phyloP scores from a whole-genome alignment of 2,329 filamentous ascomycete species.

The Nothophoma quercina region DNA sequence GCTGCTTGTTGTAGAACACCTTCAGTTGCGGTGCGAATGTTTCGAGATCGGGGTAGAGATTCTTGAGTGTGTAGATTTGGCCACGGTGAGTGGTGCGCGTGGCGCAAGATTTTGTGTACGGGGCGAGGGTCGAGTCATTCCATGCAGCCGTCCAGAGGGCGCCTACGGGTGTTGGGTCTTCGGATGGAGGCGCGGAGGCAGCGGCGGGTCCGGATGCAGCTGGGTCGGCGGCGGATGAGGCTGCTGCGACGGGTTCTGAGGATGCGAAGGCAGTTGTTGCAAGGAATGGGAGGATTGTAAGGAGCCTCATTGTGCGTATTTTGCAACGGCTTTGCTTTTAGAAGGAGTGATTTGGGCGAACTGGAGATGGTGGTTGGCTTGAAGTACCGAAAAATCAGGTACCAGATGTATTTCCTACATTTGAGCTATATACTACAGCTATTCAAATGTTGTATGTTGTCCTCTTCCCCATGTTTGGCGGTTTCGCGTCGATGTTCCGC shows the following conservation, averaged over 20 bases:
- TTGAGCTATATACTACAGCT: no score
- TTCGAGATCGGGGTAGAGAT: slow-evolving; percentile 45
- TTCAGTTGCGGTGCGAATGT: slow-evolving; percentile 44
- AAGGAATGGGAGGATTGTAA: slow-evolving; percentile 33
- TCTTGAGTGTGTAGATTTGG: slow-evolving; percentile 39
- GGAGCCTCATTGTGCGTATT: slow-evolving; percentile 38
- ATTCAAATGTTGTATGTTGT: not conserved
- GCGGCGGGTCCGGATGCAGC: slow-evolving; percentile 18
- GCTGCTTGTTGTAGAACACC: slow-evolving; percentile 47
- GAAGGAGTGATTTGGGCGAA: not conserved
- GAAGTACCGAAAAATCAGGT: no score
- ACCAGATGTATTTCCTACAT: no score
- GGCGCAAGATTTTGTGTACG: slow-evolving; percentile 34
- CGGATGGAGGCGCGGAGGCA: slow-evolving; percentile 1
- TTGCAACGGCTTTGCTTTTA: not conserved
- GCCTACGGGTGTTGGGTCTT: slow-evolving; percentile 41
- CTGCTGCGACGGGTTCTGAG: no score
- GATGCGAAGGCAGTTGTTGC: slow-evolving; percentile 24
- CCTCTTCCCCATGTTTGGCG: slow-evolving; percentile 8
- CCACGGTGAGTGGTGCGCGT: slow-evolving; percentile 31
- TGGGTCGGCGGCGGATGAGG: slow-evolving; percentile 21
- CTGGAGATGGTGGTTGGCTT: no score
- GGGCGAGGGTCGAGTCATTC: slow-evolving; percentile 28
- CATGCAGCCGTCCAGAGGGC: slow-evolving; percentile 43
- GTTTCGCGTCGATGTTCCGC: slow-evolving; percentile 1